phyloP scores from a whole-genome alignment of 768 basidiomycete species.

The Steccherinum ochraceum region DNA sequence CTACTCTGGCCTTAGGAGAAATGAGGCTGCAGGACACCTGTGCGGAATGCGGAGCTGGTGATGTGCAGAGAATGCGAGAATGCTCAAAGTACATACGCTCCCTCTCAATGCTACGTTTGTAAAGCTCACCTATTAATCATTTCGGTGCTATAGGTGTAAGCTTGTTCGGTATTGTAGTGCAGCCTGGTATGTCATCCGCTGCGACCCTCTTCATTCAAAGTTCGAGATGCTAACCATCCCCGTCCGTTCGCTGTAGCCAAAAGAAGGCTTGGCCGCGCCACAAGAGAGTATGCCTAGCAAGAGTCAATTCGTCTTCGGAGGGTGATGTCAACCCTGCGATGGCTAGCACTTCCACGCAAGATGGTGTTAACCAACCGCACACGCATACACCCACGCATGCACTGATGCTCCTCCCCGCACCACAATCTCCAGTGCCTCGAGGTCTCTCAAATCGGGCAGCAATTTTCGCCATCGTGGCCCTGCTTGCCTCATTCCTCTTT shows the following conservation, averaged over 20 bases:
- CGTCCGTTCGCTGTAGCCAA: conserved; percentile 2
- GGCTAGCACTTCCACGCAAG: too few relatives aligned
- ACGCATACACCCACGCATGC: too few relatives aligned
- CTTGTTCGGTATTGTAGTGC: conserved; percentile 18
- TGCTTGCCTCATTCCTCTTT: too few relatives aligned
- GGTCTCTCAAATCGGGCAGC: too few relatives aligned
- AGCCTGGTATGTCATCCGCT: conserved; percentile 19
- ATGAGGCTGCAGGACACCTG: conserved; percentile 17
- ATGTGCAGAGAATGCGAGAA: conserved; percentile 10
- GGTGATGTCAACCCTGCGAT: too few relatives aligned
- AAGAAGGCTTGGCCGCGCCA: conserved; percentile 1
- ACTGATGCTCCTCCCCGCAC: too few relatives aligned
- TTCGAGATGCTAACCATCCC: background rate
- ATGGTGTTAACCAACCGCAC: too few relatives aligned
- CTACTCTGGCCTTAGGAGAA: conserved; percentile 8
- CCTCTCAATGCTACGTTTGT: background rate
- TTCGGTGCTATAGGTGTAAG: conserved; percentile 13
- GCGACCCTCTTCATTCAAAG: background rate
- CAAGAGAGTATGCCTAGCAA: conserved; percentile 1
- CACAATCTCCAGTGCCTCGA: too few relatives aligned
- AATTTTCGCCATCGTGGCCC: too few relatives aligned
- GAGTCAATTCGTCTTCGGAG: too few relatives aligned
- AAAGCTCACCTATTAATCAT: background rate
- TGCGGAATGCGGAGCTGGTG: conserved; percentile 15
- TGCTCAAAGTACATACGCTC: conserved; percentile 10